Evolutionary conservation across 768 basidiomycete species (phyloP), one percentile per base, ranked within the genome.

Genomic region (Tulasnella sp.): DNA sequence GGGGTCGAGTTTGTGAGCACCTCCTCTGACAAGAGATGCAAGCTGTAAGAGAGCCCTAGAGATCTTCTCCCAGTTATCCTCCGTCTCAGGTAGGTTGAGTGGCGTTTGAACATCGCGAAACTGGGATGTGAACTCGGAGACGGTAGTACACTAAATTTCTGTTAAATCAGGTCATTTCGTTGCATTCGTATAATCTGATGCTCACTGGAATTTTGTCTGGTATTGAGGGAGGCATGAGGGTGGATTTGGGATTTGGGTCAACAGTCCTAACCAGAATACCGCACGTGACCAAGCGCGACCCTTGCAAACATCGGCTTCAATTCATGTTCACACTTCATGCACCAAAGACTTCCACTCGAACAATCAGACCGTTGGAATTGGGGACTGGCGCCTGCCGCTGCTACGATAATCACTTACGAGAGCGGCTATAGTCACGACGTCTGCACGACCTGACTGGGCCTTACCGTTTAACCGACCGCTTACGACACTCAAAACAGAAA

Each of bases 31-130:
- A 4, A 84, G 68, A 4, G 70, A 68, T 1, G 74, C 74, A 21
- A 89, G 69, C 13, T 73, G 68, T 21, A 66, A 58, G 51, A 88
- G 67, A 3, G 76, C 75, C 34, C 77, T 73, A 2, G 77, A 69
- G 49, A 90, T 85, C 17, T 70, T 74, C 58, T 88, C 85, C 88
- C 88, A 91, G 13, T 80, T 80, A 27, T 91, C 86, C 68, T 91
- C 88, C 2, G 85, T 80, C 69, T 91, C 88, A 32, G 64, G 62
- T 21, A 62, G 65, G 38, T 53, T 56, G 58, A 68, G 61, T 9
- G 61, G 30, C 15, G 23, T 4, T 21, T 61, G 60, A 48, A 67
- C 60, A 17, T 66, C 64, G 5, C 61, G 21, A 19, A 67, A 58
- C 43, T 67, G 61, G 10, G 29, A 42, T 23, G 55, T 44, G 27